phyloP scores from a whole-genome alignment of 176 grass and related monocot species.

The Paspalum vaginatum region DNA sequence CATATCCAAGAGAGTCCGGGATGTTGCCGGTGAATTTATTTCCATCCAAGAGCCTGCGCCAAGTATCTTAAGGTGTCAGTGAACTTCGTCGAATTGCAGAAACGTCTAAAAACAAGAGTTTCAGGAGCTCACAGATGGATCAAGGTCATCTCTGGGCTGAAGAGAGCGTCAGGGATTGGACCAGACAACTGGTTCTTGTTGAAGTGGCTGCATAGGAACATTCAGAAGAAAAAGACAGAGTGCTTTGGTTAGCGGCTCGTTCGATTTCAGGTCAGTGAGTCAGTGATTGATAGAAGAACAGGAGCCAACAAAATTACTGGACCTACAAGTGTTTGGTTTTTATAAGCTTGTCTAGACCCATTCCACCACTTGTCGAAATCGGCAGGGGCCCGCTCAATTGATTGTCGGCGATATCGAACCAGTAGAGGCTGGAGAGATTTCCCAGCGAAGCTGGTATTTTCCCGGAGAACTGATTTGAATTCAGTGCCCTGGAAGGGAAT shows the following conservation, averaged over 20 bases:
- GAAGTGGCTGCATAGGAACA: conserved; percentile 73
- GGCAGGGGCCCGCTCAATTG: conserved; percentile 72
- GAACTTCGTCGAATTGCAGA: not conserved
- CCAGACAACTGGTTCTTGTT: conserved; percentile 88
- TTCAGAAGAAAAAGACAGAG: conserved; percentile 15
- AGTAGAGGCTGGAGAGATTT: conserved; percentile 84
- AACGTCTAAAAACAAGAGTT: not conserved
- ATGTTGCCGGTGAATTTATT: conserved; percentile 74
- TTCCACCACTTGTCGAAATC: conserved; percentile 52
- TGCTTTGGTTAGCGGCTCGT: not conserved
- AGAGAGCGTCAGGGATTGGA: conserved; percentile 78
- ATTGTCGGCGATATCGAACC: conserved; percentile 89
- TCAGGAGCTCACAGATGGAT: conserved; percentile 81
- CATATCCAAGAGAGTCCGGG: conserved; percentile 73
- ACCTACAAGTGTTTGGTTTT: conserved; percentile 90
- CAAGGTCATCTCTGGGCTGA: conserved; percentile 74
- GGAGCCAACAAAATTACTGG: conserved; percentile 8
- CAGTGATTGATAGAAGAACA: not conserved
- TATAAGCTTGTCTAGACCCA: conserved; percentile 78
- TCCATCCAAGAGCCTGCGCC: conserved; percentile 81
- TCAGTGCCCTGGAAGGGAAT: conserved; percentile 67
- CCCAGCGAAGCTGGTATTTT: conserved; percentile 82
- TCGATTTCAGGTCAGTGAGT: not conserved
- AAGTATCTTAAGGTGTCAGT: conserved; percentile 21
- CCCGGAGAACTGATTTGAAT: conserved; percentile 78